Evolutionary conservation across 164 flowering plant genomes (phyloP).

Genomic region (Protea cynaroides): DNA sequence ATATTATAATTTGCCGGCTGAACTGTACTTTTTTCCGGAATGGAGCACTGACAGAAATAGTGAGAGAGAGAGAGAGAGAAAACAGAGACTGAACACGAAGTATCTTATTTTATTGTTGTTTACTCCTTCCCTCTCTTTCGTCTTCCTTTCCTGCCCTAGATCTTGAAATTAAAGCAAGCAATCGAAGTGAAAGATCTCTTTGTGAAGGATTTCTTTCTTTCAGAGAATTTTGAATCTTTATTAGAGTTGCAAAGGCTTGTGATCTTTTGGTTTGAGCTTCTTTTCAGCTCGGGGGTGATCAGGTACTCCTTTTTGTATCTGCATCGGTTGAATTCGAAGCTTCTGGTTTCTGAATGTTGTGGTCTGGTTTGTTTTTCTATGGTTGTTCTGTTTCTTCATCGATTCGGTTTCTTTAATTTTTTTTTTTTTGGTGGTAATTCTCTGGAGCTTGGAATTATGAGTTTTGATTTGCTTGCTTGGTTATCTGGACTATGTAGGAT

Average conservation of each 20-base stretch:
- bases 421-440: too few species aligned
- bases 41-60: too few species aligned
- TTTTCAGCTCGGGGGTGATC: not conserved
- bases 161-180: conserved; percentile 5
- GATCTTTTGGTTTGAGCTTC: not conserved
- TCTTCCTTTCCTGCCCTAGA: conserved; percentile 19
- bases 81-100: not conserved
- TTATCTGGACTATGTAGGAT: not conserved
- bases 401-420: not conserved
- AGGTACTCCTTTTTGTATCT: not conserved
- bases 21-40: conserved; percentile 9
- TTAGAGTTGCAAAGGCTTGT: not conserved
- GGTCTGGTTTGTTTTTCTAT: not conserved
- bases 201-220: not conserved
- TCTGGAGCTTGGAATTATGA: not conserved
- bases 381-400: conserved; percentile 3
- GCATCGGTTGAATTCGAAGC: not conserved
- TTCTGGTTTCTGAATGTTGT: not conserved
- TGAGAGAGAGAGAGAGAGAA: not conserved
- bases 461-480: not conserved
- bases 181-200: too few species aligned
- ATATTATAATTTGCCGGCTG: conserved; percentile 15
- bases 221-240: conserved; percentile 9
- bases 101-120: not conserved
- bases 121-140: not conserved